Evolutionary conservation across 345 rosid species (phyloP).

Genomic region (Citrus trifoliata): DNA sequence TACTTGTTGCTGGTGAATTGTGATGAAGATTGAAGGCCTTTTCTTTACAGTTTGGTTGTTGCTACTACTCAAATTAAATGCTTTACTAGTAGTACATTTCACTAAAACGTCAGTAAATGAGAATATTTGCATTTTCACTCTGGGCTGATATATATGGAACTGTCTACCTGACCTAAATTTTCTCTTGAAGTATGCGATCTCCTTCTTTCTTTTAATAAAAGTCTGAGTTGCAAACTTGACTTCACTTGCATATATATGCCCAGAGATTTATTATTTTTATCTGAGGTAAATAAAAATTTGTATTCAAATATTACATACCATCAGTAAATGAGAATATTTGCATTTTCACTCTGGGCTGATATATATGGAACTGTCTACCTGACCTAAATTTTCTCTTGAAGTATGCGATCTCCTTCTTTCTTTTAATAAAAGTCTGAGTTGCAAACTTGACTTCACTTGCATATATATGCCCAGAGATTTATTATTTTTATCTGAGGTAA

Average conservation of each 20-base stretch:
- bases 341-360: background rate
- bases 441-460: background rate
- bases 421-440: background rate
- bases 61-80: background rate
- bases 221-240: background rate
- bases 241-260: too few species aligned
- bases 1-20: background rate
- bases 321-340: background rate
- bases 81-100: background rate
- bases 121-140: background rate
- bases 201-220: background rate
- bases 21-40: background rate
- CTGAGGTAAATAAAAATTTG: background rate
- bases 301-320: background rate
- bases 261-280: background rate
- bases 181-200: background rate
- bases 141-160: background rate
- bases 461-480: background rate
- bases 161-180: background rate
- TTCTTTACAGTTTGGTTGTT: background rate
- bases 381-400: background rate
- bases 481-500: background rate
- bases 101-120: background rate
- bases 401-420: background rate
- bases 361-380: background rate